These are phyloP conservation scores for Scutellaria galericulata DNA, from an alignment of 257 asterid genomes.

Conservation along the genomic window DNA sequence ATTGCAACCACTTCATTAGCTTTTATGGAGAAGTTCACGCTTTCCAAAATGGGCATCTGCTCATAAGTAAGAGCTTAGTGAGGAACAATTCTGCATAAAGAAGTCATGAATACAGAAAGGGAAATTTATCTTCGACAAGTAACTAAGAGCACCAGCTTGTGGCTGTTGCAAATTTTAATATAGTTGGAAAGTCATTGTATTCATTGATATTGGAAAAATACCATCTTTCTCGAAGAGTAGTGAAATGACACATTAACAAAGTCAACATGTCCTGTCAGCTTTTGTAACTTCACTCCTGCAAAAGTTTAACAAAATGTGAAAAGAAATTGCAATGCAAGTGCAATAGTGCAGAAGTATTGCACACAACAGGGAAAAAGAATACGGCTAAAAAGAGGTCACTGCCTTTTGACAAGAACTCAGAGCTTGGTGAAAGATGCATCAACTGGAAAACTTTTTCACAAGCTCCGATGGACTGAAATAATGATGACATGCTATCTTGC, in stretches of 20 bases:
- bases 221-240: slow-evolving; percentile 53
- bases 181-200: slow-evolving; percentile 1
- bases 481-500: slow-evolving; percentile 56
- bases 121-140: not conserved
- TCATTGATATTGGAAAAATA: slow-evolving; percentile 25
- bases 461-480: slow-evolving; percentile 64
- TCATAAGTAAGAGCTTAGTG: slow-evolving; percentile 31
- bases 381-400: slow-evolving; percentile 14
- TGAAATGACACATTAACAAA: slow-evolving; percentile 53
- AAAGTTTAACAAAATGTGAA: not conserved
- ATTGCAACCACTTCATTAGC: slow-evolving; percentile 56
- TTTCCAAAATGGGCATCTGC: slow-evolving; percentile 49
- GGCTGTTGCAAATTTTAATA: slow-evolving; percentile 1
- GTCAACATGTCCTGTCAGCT: slow-evolving; percentile 48
- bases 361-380: not conserved
- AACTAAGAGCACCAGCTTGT: not conserved
- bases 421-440: slow-evolving; percentile 51
- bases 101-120: not conserved
- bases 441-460: slow-evolving; percentile 57
- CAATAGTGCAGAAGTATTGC: not conserved
- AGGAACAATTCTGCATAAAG: not conserved
- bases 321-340: not conserved
- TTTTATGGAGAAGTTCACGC: slow-evolving; percentile 47
- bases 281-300: slow-evolving; percentile 49
- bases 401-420: slow-evolving; percentile 50